Evolutionary conservation across 2,329 filamentous ascomycete genomes (phyloP).

Genomic region (Botrytis pseudocinerea): DNA sequence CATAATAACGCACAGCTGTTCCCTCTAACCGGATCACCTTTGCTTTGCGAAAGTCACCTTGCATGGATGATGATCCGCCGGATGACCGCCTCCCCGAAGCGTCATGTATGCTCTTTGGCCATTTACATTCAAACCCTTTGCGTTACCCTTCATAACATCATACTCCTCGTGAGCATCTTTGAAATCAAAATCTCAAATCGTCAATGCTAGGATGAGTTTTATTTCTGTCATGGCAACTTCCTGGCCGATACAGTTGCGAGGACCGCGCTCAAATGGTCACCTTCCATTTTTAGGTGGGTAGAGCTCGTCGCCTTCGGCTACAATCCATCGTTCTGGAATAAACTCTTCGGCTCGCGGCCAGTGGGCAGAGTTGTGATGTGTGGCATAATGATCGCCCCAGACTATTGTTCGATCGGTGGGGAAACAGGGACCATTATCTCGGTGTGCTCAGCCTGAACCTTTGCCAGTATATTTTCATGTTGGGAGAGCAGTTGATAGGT

Average conservation of each 20-base stretch:
- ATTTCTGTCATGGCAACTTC: constrained; percentile 52
- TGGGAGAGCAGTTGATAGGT: constrained; percentile 28
- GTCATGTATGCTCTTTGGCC: constrained; percentile 18
- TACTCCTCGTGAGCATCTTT: constrained; percentile 12
- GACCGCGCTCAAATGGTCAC: constrained; percentile 56
- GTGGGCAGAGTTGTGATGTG: constrained; percentile 44
- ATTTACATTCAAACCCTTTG: constrained; percentile 2
- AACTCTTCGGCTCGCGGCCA: constrained; percentile 50
- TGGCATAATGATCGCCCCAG: constrained; percentile 7
- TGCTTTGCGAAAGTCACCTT: constrained; percentile 5
- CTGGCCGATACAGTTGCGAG: constrained; percentile 58
- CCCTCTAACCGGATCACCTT: too few species aligned
- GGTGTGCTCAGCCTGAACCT: constrained; percentile 31
- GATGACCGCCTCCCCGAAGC: not conserved
- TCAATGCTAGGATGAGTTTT: constrained; percentile 49
- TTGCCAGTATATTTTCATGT: constrained; percentile 24
- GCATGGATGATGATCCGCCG: not conserved
- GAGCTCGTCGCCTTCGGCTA: constrained; percentile 41
- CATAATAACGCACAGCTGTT: too few species aligned
- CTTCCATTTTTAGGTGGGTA: constrained; percentile 47
- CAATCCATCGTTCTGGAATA: constrained; percentile 50
- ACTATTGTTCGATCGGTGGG: constrained; percentile 5
- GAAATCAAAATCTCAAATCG: constrained; percentile 22
- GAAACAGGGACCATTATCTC: not conserved
- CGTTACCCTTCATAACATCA: not conserved